Evolutionary conservation across 306 rosid genomes (phyloP).

Genomic region (Casuarina equisetifolia): DNA sequence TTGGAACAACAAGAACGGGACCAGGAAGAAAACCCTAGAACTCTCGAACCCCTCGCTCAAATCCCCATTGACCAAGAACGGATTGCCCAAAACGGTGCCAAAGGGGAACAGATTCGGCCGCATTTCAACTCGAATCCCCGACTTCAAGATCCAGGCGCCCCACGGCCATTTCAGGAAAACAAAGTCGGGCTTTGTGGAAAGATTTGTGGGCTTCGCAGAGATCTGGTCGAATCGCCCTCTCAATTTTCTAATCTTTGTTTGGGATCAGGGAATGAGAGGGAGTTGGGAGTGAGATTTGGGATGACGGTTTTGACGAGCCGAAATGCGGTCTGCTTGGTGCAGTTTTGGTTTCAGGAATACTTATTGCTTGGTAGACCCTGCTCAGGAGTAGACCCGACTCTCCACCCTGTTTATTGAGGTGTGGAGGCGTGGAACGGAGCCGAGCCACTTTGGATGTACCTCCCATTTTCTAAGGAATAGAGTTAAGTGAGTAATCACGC

Average conservation of each 20-base stretch:
- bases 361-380: neutral
- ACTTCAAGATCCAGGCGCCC: slow-evolving; percentile 34
- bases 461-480: no score
- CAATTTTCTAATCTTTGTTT: neutral
- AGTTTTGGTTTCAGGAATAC: neutral
- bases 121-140: slow-evolving; percentile 69
- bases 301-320: neutral
- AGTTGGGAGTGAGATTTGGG: neutral
- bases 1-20: slow-evolving; percentile 81
- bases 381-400: no score
- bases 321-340: neutral
- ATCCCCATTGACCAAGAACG: slow-evolving; percentile 74
- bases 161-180: slow-evolving; percentile 30
- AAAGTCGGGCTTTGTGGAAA: neutral
- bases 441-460: no score
- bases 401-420: no score
- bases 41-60: slow-evolving; percentile 79
- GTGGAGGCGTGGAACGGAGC: no score
- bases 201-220: neutral
- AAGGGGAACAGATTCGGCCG: slow-evolving; percentile 90
- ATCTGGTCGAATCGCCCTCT: slow-evolving; percentile 19
- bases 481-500: no score
- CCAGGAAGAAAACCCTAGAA: slow-evolving; percentile 78
- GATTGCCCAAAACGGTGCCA: slow-evolving; percentile 75
- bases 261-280: neutral